These are phyloP conservation scores for Trapa bicornis DNA, from an alignment of 345 rosid species.

Conservation along the genomic window DNA sequence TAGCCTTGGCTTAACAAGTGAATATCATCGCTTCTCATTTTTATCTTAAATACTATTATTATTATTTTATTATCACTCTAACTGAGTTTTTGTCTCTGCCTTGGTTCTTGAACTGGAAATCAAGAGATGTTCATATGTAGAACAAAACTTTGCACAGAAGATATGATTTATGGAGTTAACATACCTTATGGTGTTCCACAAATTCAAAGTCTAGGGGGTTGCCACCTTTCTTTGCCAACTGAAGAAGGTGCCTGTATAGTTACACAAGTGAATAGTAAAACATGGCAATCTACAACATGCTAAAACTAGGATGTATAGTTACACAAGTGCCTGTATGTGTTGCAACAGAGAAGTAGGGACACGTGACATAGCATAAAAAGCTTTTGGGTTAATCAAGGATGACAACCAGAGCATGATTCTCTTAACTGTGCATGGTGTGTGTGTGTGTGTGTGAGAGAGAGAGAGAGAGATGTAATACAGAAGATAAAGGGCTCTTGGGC, in stretches of 20 bases:
- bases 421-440: too few species aligned
- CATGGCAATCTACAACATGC: not conserved
- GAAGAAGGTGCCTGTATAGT: conserved; percentile 73
- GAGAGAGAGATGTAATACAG: conserved; percentile 38
- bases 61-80: not conserved
- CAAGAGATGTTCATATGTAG: not conserved
- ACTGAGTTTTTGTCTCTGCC: not conserved
- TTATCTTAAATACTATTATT: not conserved
- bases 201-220: conserved; percentile 67
- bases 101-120: not conserved
- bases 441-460: not conserved
- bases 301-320: too few species aligned
- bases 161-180: conserved; percentile 3
- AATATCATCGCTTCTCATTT: not conserved
- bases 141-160: conserved; percentile 1
- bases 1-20: not conserved
- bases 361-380: not conserved
- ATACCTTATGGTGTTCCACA: conserved; percentile 83
- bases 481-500: conserved; percentile 67
- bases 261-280: not conserved
- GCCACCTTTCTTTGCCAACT: conserved; percentile 76
- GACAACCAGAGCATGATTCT: not conserved
- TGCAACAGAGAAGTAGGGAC: too few species aligned
- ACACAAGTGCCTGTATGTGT: too few species aligned
- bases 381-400: not conserved